A percentile compares a stretch with the other conserved stretches of the same genome.
Evolutionary conservation across 2,329 filamentous ascomycete genomes (phyloP).

Genomic region (Pseudocercospora pini-densiflorae): DNA sequence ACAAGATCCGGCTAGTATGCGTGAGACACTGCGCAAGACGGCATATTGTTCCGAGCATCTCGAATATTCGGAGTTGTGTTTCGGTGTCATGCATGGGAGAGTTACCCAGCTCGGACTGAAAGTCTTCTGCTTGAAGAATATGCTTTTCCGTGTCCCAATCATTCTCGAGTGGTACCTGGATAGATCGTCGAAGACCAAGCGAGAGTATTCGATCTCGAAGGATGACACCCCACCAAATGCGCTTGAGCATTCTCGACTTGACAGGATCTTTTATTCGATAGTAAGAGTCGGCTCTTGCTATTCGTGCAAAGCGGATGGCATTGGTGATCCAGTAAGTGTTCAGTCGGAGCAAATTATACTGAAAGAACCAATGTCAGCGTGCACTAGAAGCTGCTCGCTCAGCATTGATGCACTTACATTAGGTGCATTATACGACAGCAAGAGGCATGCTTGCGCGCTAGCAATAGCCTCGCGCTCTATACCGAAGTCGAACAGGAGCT

Average conservation of each 20-base stretch:
- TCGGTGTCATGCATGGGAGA: conserved; percentile 29
- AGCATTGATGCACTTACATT: conserved; percentile 10
- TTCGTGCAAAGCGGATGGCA: conserved; percentile 28
- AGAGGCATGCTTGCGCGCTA: conserved; percentile 28
- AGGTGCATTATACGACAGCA: conserved; percentile 28
- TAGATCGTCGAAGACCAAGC: conserved; percentile 24
- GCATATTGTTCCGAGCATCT: conserved; percentile 25
- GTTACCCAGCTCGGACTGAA: conserved; percentile 27
- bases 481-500: conserved; percentile 30
- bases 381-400: not conserved
- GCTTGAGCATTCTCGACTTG: conserved; percentile 25
- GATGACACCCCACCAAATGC: conserved; percentile 31
- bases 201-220: conserved; percentile 29
- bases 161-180: conserved; percentile 23
- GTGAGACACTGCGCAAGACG: conserved; percentile 29
- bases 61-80: conserved; percentile 30
- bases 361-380: not conserved
- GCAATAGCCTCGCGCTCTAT: conserved; percentile 27
- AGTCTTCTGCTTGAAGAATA: conserved; percentile 24
- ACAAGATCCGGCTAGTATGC: conserved; percentile 24
- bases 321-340: conserved; percentile 32
- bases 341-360: conserved; percentile 27
- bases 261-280: conserved; percentile 25
- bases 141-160: conserved; percentile 29
- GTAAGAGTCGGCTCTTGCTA: conserved; percentile 27